These are phyloP conservation scores for Henckelia pumila DNA, from an alignment of 257 asterid species.

Conservation along the genomic window DNA sequence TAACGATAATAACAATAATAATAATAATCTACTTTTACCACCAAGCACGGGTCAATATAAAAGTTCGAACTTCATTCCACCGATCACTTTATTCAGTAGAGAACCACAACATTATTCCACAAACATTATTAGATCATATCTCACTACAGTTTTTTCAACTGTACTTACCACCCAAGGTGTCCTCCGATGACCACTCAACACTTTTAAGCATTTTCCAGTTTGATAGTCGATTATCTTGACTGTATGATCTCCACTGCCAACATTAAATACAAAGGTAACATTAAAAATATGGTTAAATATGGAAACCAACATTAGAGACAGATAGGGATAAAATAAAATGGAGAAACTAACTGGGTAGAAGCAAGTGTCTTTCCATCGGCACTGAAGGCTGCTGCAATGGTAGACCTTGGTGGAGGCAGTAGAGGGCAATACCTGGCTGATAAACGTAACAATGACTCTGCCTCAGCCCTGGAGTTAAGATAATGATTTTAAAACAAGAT, in stretches of 20 bases:
- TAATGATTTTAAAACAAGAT: slow-evolving; percentile 7
- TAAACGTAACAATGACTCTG: slow-evolving; percentile 75
- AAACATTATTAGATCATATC: background rate
- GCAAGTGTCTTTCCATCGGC: slow-evolving; percentile 95
- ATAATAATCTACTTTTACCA: background rate
- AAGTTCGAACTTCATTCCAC: background rate
- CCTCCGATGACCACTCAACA: slow-evolving; percentile 95
- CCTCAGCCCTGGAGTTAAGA: slow-evolving; percentile 72
- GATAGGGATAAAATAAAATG: background rate
- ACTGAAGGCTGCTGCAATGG: slow-evolving; percentile 97
- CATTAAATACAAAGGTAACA: slow-evolving; percentile 19
- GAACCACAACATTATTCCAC: slow-evolving; percentile 9
- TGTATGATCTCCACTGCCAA: slow-evolving; percentile 92
- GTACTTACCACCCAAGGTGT: slow-evolving; percentile 98
- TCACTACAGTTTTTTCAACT: background rate
- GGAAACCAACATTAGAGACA: background rate
- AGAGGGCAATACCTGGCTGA: slow-evolving; percentile 85
- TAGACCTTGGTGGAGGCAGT: slow-evolving; percentile 92
- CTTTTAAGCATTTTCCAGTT: slow-evolving; percentile 91
- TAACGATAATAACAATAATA: no score
- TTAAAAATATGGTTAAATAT: background rate
- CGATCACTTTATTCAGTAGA: slow-evolving; percentile 9
- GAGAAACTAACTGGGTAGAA: slow-evolving; percentile 76
- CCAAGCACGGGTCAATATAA: slow-evolving; percentile 14
- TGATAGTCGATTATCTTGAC: slow-evolving; percentile 89